Percentiles rank a stretch among this genome's conserved stretches.
Evolutionary conservation across 495 filamentous ascomycete genomes (phyloP).

Genomic region (Glonium stellatum): DNA sequence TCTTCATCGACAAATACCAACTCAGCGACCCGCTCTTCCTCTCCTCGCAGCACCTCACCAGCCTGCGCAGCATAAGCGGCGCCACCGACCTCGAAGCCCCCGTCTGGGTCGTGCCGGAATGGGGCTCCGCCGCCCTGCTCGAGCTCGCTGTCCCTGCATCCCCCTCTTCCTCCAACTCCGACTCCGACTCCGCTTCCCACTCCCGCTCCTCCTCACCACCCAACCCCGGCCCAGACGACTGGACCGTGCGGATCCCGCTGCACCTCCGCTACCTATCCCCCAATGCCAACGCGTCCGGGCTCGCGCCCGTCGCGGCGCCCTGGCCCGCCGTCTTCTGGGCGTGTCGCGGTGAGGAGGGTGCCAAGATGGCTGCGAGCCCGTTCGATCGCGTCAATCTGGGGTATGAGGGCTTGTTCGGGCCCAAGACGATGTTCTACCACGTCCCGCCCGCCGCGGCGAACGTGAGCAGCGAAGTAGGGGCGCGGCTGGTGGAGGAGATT

Average conservation of each 20-base stretch:
- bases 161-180: not conserved
- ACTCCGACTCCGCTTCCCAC: slow-evolving; percentile 32
- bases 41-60: slow-evolving; percentile 63
- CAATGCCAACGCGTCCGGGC: slow-evolving; percentile 44
- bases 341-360: slow-evolving; percentile 65
- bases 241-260: slow-evolving; percentile 73
- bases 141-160: slow-evolving; percentile 56
- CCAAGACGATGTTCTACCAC: slow-evolving; percentile 80
- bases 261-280: slow-evolving; percentile 80
- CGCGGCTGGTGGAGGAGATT: slow-evolving; percentile 51
- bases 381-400: slow-evolving; percentile 81
- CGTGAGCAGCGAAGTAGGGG: slow-evolving; percentile 27
- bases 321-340: slow-evolving; percentile 91
- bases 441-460: slow-evolving; percentile 55
- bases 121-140: slow-evolving; percentile 76
- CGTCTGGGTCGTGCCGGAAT: slow-evolving; percentile 64
- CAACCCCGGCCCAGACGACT: slow-evolving; percentile 30
- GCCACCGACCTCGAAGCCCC: slow-evolving; percentile 92
- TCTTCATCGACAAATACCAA: slow-evolving; percentile 87
- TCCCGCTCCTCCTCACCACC: not conserved
- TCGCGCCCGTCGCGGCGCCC: slow-evolving; percentile 47
- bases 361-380: slow-evolving; percentile 68
- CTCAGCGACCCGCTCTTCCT: slow-evolving; percentile 67
- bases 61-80: slow-evolving; percentile 60
- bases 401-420: slow-evolving; percentile 78